Evolutionary conservation across 108 stramenopile species (phyloP).

Genomic region (Conticribra weissflogii): DNA sequence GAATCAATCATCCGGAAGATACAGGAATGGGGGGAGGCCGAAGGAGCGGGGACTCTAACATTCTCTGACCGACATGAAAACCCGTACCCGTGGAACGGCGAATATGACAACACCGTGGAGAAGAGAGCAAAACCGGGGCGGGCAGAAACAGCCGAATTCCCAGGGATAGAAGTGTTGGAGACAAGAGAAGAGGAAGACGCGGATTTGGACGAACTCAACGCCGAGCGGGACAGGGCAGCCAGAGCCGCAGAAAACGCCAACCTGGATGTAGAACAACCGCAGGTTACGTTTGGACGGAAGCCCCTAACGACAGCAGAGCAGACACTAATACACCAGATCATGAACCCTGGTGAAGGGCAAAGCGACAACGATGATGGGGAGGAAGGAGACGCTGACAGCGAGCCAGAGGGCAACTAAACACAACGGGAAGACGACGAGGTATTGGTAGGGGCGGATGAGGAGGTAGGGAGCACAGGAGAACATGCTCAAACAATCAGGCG

Average conservation of each 20-base stretch:
- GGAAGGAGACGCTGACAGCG: no score
- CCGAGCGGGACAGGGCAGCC: conserved; percentile 1
- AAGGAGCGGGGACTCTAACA: conserved; percentile 9
- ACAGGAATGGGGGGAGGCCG: conserved; percentile 24
- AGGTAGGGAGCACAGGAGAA: no score
- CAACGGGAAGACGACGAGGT: no score
- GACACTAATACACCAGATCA: no score
- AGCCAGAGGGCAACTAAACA: no score
- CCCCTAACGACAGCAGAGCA: no score
- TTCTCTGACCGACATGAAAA: conserved; percentile 16
- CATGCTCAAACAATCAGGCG: no score
- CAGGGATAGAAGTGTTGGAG: neutral
- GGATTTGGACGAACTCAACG: conserved; percentile 18
- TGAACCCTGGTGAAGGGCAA: no score
- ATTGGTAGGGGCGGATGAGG: no score
- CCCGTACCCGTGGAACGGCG: conserved; percentile 2
- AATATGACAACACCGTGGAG: neutral
- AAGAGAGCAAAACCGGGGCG: neutral
- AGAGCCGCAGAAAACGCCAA: neutral
- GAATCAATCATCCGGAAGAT: conserved; percentile 9
- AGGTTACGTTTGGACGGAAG: no score
- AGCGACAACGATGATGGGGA: no score
- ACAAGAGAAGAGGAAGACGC: conserved; percentile 21
- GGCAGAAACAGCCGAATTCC: conserved; percentile 1
- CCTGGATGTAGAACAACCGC: no score